Base-by-base conservation (phyloP, 23 red algal species). In the Gracilaria caudata region DNA sequence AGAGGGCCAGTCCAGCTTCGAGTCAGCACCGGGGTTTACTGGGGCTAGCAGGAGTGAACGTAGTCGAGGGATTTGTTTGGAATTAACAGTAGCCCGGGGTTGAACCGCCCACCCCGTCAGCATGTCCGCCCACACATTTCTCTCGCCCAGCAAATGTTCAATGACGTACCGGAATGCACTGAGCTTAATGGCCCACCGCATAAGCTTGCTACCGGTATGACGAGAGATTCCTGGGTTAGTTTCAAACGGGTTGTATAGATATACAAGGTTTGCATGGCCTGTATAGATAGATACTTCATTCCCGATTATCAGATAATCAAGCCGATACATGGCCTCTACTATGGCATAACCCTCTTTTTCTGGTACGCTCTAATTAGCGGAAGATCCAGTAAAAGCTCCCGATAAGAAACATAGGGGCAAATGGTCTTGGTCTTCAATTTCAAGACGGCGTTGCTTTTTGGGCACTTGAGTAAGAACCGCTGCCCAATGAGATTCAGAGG, bases 311-410 rank as follows among this genome's bases (percentile, higher is more conserved):
- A 58, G 77, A 59, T 56, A 49, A 47, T 88, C 58, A 5, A 80
- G 23, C n/a, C 76, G 76, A 19, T 23, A 56, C 40, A 80, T 80
- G 8, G 44, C 44, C n/a, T 80, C 51, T 20, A 80, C 76, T 54
- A 80, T 80, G 6, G 76, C 76, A 46, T 20, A 80, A 29, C 76
- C 76, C 63, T 87, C 83, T 34, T 75, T 73, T 68, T 87, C 46
- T 32, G 46, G 63, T 12, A 60, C 58, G 36, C 33, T 63, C 63
- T 29, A 75, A 36, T 60, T 73, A 44, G 38, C 16, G 19, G 64
- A 7, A 32, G 83, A 47, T 46, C 83, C 47, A 17, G 39, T 77
- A 40, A 87, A 87, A 26, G 83, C 54, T 47, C 64, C 64, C 30
- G 64, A 75, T 7, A 87, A 75, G 83, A 87, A 77, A 24, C n/a